A percentile compares a stretch with the other conserved stretches of the same genome.
Conservation (phyloP, 129 eudicot species). For the Artemisia tridentata region DNA sequence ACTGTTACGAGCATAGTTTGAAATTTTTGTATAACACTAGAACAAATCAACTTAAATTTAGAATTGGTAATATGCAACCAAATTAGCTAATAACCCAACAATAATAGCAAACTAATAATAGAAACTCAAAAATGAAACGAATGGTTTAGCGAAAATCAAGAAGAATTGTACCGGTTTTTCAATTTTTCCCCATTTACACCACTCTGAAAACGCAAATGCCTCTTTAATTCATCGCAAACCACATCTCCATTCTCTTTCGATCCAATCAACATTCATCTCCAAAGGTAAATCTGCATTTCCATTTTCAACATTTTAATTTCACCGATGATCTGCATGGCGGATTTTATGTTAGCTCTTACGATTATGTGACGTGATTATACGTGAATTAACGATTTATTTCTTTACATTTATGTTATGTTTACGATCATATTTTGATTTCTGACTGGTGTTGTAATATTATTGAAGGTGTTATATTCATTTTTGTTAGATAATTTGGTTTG, state of each 20-base stretch:
- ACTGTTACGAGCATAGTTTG: no score
- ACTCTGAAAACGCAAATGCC: slow-evolving; percentile 6
- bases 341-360: neutral
- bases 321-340: slow-evolving; percentile 19
- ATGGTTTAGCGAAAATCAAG: slow-evolving; percentile 34
- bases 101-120: slow-evolving; percentile 28
- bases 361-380: neutral
- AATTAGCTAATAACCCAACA: no score
- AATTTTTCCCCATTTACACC: slow-evolving; percentile 21
- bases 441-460: neutral
- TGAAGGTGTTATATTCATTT: neutral
- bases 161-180: neutral
- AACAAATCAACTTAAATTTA: no score
- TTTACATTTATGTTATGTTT: neutral
- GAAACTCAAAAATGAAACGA: slow-evolving; percentile 24
- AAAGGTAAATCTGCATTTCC: slow-evolving; percentile 20
- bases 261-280: slow-evolving; percentile 15
- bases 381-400: slow-evolving; percentile 13
- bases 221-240: neutral
- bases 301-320: neutral
- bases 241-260: slow-evolving; percentile 2
- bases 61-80: no score
- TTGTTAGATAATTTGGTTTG: no score
- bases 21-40: no score
- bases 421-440: slow-evolving; percentile 8